Evolutionary conservation across 257 asterid genomes (phyloP).

Genomic region (Solanum acaule): DNA sequence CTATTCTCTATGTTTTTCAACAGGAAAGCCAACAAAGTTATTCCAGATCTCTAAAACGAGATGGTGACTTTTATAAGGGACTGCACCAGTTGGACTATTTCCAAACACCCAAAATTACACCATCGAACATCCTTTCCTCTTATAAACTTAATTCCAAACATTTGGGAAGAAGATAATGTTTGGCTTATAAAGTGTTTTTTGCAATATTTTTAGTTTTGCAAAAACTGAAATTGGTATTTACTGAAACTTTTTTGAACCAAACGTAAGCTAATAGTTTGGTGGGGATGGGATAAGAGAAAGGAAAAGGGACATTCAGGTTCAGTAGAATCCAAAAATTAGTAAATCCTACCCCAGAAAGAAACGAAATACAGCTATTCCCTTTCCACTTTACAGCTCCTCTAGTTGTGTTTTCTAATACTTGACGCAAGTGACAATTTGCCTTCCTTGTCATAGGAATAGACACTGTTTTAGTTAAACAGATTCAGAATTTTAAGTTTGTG

Average conservation of each 20-base stretch:
- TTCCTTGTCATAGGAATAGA: background rate
- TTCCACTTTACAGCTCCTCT: background rate
- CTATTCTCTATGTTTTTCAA: conserved; percentile 46
- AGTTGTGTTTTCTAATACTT: background rate
- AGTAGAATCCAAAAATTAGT: background rate
- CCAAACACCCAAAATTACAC: conserved; percentile 7
- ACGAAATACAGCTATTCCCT: background rate
- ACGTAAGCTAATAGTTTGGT: background rate
- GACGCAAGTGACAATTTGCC: background rate
- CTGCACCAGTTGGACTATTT: conserved; percentile 40
- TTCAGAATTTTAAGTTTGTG: background rate
- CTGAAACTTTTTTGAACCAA: background rate
- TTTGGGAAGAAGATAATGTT: background rate
- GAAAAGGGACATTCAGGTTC: background rate
- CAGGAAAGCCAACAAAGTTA: conserved; percentile 64
- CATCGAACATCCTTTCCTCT: background rate
- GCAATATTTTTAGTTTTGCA: background rate
- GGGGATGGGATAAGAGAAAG: background rate
- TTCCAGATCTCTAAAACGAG: conserved; percentile 56
- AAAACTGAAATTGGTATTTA: background rate
- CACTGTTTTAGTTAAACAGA: background rate
- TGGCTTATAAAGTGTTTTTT: background rate
- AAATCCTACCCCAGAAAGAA: background rate
- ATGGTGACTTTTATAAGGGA: conserved; percentile 55
- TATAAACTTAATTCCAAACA: background rate